phyloP scores from a whole-genome alignment of 2,329 filamentous ascomycete species.

The Cryphonectria japonica region DNA sequence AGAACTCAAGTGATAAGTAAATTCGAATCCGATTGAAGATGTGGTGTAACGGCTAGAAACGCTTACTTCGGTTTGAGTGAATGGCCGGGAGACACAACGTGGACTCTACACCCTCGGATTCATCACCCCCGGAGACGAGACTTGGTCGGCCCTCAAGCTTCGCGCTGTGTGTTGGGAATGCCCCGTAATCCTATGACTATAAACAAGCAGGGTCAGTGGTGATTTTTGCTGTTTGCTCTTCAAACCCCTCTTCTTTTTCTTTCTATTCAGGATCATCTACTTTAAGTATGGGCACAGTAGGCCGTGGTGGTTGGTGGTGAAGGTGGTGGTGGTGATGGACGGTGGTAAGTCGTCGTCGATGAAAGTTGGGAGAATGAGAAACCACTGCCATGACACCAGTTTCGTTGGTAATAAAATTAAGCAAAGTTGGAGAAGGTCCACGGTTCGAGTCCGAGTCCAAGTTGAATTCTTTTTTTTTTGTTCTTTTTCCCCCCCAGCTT shows the following conservation, averaged over 20 bases:
- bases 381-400: background rate
- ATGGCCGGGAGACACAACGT: background rate
- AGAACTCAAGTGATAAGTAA: background rate
- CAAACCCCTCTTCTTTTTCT: background rate
- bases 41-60: background rate
- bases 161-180: slow-evolving; percentile 9
- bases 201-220: slow-evolving; percentile 7
- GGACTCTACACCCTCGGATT: background rate
- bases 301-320: background rate
- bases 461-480: background rate
- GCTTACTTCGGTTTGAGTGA: background rate
- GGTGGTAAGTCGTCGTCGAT: background rate
- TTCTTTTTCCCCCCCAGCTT: background rate
- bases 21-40: background rate
- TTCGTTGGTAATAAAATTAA: background rate
- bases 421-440: background rate
- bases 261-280: background rate
- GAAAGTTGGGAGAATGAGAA: background rate
- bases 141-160: slow-evolving; percentile 11
- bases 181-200: slow-evolving; percentile 9
- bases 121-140: slow-evolving; percentile 2
- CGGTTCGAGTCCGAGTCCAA: background rate
- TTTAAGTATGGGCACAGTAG: background rate
- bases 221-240: background rate
- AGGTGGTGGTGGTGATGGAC: background rate